These are phyloP conservation scores for Penicillium paxilli DNA, from an alignment of 495 filamentous ascomycete genomes.

Conservation along the genomic window DNA sequence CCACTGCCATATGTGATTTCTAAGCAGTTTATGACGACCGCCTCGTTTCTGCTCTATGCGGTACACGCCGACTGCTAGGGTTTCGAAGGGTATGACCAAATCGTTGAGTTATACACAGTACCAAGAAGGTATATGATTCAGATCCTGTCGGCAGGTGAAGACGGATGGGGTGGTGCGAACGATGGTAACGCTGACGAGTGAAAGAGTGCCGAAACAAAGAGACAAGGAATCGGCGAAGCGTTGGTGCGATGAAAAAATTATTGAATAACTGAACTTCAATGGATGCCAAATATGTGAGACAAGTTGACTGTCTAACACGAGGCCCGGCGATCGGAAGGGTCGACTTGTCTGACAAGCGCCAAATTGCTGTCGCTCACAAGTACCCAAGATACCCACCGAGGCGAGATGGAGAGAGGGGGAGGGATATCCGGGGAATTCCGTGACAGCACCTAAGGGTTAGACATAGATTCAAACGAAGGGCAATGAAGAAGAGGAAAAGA, in stretches of 20 bases:
- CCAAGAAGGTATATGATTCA: not conserved
- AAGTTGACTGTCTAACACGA: slow-evolving; percentile 11
- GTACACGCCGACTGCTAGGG: too few species aligned
- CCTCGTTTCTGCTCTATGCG: not conserved
- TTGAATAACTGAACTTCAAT: not conserved
- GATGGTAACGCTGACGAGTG: not conserved
- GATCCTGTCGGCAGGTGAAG: not conserved
- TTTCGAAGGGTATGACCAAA: not conserved
- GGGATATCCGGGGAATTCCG: not conserved
- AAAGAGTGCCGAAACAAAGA: slow-evolving; percentile 15
- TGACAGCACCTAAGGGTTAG: slow-evolving; percentile 3
- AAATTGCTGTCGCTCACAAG: slow-evolving; percentile 17
- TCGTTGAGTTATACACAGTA: not conserved
- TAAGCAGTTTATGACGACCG: not conserved
- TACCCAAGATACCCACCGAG: slow-evolving; percentile 22
- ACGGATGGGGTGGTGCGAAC: not conserved
- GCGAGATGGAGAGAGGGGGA: slow-evolving; percentile 5
- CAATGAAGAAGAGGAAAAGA: not conserved
- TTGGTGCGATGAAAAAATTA: too few species aligned
- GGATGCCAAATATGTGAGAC: slow-evolving; percentile 1
- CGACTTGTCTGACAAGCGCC: slow-evolving; percentile 18
- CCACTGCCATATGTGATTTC: slow-evolving; percentile 31
- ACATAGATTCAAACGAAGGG: not conserved
- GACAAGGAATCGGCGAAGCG: slow-evolving; percentile 2
- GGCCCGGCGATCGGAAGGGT: slow-evolving; percentile 6